Base-by-base conservation (phyloP, 2,329 filamentous ascomycete species). In the Didymella keratinophila region DNA sequence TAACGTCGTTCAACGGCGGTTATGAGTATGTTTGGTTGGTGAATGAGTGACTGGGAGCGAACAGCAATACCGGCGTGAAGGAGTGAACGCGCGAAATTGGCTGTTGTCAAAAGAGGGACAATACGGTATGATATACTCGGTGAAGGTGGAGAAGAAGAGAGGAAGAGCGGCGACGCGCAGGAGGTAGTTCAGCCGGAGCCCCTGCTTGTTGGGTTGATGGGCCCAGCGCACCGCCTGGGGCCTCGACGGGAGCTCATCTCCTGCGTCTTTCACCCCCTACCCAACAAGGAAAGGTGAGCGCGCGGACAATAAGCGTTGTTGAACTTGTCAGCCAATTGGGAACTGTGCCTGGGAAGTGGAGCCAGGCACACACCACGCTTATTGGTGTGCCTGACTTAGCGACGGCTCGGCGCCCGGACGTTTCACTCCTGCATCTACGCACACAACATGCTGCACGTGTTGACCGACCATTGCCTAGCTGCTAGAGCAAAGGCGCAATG, bases 41-140 rank as follows among this genome's bases (percentile, higher is more conserved):
- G 61, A 72, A 73, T 67, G 71, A 73, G 64, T 68, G 73, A 71
- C 67, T 69, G 63, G 37, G 63, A 50, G 65, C 61, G 56, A 64
- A 58, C 58, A 68, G 62, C 58, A 67, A 69, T 63, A 64, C 67
- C 59, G 64, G 72, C 73, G 72, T 76, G 65, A 76, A 75, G 56
- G 73, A 76, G 72, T 76, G 73, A 74, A 76, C 73, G 73, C 73
- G 72, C 64, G 70, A 71, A 67, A 61, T 56, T 70, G 64, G 64
- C 65, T 68, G 63, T 60, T 56, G 61, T 67, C 43, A 63, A 62
- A 53, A 56, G 67, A 68, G 67, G 62, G 66, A 65, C 67, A 65
- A 55, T 62, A 53, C 53, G 55, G 63, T 65, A 53, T 58, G 54
- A 69, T 63, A 70, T 68, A 70, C 56, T 58, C 52, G 65, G 67